These are phyloP conservation scores for Colletotrichum sp. DNA, from an alignment of 2,329 filamentous ascomycete genomes.

Conservation along the genomic window DNA sequence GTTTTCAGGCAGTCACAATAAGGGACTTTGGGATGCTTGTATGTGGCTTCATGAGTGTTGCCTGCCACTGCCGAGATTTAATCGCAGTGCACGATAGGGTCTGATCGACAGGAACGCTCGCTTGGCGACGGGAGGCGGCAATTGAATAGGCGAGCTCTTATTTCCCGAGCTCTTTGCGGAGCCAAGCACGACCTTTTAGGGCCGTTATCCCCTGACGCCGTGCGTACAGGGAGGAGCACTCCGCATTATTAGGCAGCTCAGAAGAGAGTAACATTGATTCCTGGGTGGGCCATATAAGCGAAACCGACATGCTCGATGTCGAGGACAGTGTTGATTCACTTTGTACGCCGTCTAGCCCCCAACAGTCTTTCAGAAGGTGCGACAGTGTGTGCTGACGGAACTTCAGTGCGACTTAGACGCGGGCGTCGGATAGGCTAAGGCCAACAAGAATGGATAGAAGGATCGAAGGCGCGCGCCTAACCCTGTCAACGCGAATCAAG, in stretches of 20 bases:
- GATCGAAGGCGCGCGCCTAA: not conserved
- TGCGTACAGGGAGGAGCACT: not conserved
- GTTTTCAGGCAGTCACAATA: not conserved
- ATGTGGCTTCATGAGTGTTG: not conserved
- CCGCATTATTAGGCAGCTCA: not conserved
- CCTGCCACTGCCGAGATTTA: not conserved
- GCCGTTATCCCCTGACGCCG: not conserved
- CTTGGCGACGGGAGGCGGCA: not conserved
- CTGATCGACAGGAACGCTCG: not conserved
- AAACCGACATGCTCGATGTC: not conserved
- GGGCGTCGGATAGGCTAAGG: not conserved
- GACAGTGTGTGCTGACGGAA: not conserved
- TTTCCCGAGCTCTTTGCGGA: not conserved
- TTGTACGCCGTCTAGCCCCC: not conserved
- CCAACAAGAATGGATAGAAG: not conserved
- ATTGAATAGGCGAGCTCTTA: not conserved
- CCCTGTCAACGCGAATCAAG: not conserved
- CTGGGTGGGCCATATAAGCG: not conserved
- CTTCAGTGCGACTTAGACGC: not conserved
- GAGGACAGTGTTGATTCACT: not conserved
- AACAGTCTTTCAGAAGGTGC: not conserved
- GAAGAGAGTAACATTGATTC: not conserved
- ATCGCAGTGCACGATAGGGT: not conserved
- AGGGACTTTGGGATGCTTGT: not conserved
- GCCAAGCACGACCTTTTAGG: not conserved